A percentile compares a stretch with the other conserved stretches of the same genome.
Evolutionary conservation across 257 asterid species (phyloP).

Genomic region (Forsythia viridissima): DNA sequence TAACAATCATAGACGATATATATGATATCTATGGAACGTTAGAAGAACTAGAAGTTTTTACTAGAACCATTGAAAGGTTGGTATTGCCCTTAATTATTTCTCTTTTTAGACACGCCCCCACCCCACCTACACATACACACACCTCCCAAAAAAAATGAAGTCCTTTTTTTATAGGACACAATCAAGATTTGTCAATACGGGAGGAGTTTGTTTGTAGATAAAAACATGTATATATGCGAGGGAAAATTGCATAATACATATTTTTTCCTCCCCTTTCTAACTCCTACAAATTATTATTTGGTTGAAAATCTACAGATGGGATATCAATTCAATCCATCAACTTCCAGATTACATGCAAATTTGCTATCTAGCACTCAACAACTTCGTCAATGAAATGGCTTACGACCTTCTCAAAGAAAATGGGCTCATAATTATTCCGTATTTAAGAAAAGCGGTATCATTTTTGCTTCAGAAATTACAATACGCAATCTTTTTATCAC

Average conservation of each 20-base stretch:
- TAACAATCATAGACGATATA: constrained; percentile 2
- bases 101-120: background rate
- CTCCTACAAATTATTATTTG: background rate
- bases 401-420: constrained; percentile 15
- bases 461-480: background rate
- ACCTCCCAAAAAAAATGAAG: background rate
- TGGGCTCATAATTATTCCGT: background rate
- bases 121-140: no score
- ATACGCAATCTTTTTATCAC: no score
- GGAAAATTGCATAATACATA: no score
- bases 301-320: constrained; percentile 14
- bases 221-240: background rate
- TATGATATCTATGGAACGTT: constrained; percentile 12
- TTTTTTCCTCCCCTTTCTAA: no score
- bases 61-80: background rate
- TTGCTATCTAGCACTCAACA: constrained; percentile 9
- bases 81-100: background rate
- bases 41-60: constrained; percentile 13
- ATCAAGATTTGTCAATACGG: no score
- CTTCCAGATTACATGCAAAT: constrained; percentile 21
- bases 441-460: background rate
- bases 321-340: background rate
- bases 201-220: background rate
- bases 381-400: constrained; percentile 32
- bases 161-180: background rate